phyloP scores from a whole-genome alignment of 345 rosid genomes.

The Hibiscus tridactylites region DNA sequence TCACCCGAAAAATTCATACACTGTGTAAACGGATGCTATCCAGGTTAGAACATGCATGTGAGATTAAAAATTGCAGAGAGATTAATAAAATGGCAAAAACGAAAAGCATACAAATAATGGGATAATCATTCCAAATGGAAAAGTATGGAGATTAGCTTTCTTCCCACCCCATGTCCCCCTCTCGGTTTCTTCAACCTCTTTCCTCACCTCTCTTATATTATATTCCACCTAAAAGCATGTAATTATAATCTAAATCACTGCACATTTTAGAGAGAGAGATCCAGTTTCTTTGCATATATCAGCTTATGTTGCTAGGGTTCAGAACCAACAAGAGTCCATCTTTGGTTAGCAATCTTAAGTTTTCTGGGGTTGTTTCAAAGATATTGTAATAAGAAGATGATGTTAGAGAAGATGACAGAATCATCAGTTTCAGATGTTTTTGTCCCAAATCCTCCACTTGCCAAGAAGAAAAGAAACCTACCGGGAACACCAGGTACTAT shows the following conservation, averaged over 20 bases:
- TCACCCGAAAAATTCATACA: too few relatives aligned
- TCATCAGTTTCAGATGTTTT: conserved; percentile 32
- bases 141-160: conserved; percentile 36
- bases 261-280: conserved; percentile 19
- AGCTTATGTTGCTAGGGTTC: conserved; percentile 30
- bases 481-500: conserved; percentile 87
- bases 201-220: conserved; percentile 22
- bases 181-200: conserved; percentile 13
- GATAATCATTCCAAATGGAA: conserved; percentile 64
- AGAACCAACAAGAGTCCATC: conserved; percentile 6
- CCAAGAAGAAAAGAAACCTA: conserved; percentile 84
- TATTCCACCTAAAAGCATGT: conserved; percentile 26
- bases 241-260: conserved; percentile 22
- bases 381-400: conserved; percentile 17
- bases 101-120: conserved; percentile 48
- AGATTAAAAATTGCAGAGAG: not conserved
- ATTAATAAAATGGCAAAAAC: conserved; percentile 11
- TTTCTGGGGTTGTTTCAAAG: not conserved
- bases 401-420: conserved; percentile 27
- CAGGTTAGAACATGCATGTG: not conserved
- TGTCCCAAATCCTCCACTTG: conserved; percentile 29
- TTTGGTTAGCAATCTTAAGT: not conserved
- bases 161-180: conserved; percentile 29
- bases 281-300: conserved; percentile 30
- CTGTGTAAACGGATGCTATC: too few relatives aligned